Evolutionary conservation across 768 basidiomycete genomes (phyloP).

Genomic region (Leccinum pellstonianum): DNA sequence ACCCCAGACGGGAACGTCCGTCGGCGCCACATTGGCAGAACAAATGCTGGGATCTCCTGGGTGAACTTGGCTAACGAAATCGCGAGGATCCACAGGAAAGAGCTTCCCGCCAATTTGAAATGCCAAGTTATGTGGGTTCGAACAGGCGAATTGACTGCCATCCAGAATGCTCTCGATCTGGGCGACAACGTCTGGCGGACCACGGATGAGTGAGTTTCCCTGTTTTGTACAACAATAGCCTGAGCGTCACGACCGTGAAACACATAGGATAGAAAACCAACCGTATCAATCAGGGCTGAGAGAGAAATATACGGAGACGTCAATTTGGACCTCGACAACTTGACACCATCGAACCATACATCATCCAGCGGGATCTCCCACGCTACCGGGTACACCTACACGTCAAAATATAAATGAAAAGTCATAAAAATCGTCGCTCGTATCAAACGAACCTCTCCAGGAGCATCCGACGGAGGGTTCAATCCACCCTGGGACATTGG

Average conservation of each 20-base stretch:
- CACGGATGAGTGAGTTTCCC: conserved; percentile 79
- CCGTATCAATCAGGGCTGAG: conserved; percentile 73
- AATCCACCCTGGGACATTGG: conserved; percentile 51
- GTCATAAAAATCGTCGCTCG: background rate
- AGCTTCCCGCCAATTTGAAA: conserved; percentile 68
- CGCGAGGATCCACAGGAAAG: conserved; percentile 76
- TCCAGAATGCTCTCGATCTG: conserved; percentile 46
- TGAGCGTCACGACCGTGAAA: background rate
- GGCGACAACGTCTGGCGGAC: conserved; percentile 62
- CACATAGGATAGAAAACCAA: conserved; percentile 24
- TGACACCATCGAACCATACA: conserved; percentile 66
- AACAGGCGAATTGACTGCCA: conserved; percentile 52
- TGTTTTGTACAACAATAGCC: conserved; percentile 25
- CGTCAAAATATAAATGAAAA: conserved; percentile 3
- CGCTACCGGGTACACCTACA: conserved; percentile 56
- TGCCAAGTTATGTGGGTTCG: conserved; percentile 56
- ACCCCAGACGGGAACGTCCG: conserved; percentile 58
- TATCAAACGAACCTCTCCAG: conserved; percentile 51
- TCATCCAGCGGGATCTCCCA: conserved; percentile 76
- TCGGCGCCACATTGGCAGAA: conserved; percentile 52
- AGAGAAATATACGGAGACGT: conserved; percentile 48
- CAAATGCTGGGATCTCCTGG: conserved; percentile 44
- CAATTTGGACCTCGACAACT: conserved; percentile 55
- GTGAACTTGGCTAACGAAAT: conserved; percentile 52
- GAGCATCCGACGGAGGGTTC: conserved; percentile 51